These are phyloP conservation scores for Lunularia cruciata DNA, from an alignment of 225 moss, liverwort and hornwort species.

Conservation along the genomic window DNA sequence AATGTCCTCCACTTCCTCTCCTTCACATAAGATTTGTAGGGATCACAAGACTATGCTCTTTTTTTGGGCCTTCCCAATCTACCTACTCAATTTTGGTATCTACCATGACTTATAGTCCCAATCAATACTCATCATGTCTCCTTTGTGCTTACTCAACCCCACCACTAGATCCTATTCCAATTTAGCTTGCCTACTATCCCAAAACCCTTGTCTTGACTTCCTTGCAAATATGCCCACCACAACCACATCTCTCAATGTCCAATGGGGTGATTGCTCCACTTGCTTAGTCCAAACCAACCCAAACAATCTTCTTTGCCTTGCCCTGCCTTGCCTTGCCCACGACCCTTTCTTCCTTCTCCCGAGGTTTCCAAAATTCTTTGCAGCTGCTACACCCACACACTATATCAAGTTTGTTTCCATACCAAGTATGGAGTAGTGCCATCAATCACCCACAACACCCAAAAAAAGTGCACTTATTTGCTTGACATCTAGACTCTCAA, in stretches of 20 bases:
- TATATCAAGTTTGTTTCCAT: too few relatives aligned
- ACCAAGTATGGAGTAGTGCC: too few relatives aligned
- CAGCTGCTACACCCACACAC: slow-evolving; percentile 6
- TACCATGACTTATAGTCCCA: background rate
- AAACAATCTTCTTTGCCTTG: background rate
- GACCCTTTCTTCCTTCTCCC: background rate
- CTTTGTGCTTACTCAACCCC: background rate
- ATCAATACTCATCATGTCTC: background rate
- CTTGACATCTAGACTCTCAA: background rate
- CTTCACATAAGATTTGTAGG: background rate
- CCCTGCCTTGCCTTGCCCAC: background rate
- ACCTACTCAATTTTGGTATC: background rate
- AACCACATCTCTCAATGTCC: background rate
- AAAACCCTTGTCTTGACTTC: background rate
- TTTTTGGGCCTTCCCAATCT: background rate
- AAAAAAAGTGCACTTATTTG: background rate
- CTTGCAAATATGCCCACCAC: background rate
- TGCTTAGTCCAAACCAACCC: background rate
- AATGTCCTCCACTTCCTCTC: background rate
- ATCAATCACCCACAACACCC: too few relatives aligned
- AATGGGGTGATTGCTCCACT: too few relatives aligned
- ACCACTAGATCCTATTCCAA: slow-evolving; percentile 6
- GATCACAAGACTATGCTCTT: slow-evolving; percentile 9
- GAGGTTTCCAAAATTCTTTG: background rate
- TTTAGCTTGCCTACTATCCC: background rate